phyloP scores from a whole-genome alignment of 371 early-diverging fungal genomes.

The Apophysomyces trapeziformis region DNA sequence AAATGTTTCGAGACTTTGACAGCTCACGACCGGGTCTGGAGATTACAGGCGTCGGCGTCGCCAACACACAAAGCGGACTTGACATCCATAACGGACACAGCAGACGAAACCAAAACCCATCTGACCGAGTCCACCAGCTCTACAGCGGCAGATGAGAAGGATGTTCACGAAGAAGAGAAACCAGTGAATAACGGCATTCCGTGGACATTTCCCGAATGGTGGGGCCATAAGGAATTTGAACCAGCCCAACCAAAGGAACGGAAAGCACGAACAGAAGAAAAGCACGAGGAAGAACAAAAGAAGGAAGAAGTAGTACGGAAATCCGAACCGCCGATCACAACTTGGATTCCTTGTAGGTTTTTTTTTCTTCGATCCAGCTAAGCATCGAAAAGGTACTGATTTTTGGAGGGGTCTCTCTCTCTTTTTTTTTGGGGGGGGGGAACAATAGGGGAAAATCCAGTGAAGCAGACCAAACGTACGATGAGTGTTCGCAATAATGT shows the following conservation, averaged over 20 bases:
- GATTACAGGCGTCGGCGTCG: background rate
- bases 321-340: slow-evolving; percentile 12
- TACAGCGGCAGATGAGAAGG: slow-evolving; percentile 6
- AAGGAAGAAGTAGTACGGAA: slow-evolving; percentile 5
- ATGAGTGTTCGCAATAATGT: background rate
- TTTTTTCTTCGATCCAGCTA: background rate
- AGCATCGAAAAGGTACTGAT: background rate
- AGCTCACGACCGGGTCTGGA: background rate
- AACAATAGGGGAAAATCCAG: slow-evolving; percentile 20
- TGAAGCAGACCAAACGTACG: slow-evolving; percentile 11
- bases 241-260: slow-evolving; percentile 6
- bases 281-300: slow-evolving; percentile 17
- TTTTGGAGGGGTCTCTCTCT: background rate
- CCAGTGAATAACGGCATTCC: slow-evolving; percentile 20
- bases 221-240: slow-evolving; percentile 40
- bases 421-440: background rate
- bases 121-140: slow-evolving; percentile 8
- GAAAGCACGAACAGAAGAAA: background rate
- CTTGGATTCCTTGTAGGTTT: slow-evolving; percentile 28
- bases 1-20: background rate
- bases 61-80: background rate
- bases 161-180: background rate
- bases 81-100: background rate
- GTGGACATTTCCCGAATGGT: slow-evolving; percentile 50
- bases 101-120: slow-evolving; percentile 2